A percentile compares a stretch with the other conserved stretches of the same genome.
Evolutionary conservation across 1,284 basidiomycete species (phyloP).

Genomic region (Ganoderma leucocontextum): DNA sequence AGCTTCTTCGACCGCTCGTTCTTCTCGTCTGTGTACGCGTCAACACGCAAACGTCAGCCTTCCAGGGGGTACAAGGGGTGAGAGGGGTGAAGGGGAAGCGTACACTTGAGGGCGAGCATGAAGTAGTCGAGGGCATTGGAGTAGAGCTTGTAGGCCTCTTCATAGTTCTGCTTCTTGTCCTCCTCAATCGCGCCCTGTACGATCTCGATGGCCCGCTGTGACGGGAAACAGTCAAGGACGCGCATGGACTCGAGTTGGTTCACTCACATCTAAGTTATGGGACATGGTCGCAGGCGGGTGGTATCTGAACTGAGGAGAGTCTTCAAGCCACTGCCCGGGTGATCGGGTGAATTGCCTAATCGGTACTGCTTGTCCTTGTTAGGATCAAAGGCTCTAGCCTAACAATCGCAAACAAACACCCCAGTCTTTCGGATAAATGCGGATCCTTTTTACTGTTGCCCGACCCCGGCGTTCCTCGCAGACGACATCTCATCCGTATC

Average conservation of each 20-base stretch:
- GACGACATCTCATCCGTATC: neutral
- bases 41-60: neutral
- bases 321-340: constrained; percentile 20
- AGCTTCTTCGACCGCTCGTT: constrained; percentile 92
- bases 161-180: constrained; percentile 94
- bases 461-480: neutral
- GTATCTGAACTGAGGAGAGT: constrained; percentile 21
- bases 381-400: constrained; percentile 38
- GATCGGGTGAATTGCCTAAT: constrained; percentile 23
- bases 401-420: constrained; percentile 35
- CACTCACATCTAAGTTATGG: constrained; percentile 47
- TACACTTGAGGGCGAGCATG: constrained; percentile 90
- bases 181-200: constrained; percentile 96
- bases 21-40: constrained; percentile 80
- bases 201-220: constrained; percentile 93
- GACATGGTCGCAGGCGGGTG: constrained; percentile 39
- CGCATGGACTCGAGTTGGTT: no score
- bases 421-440: neutral
- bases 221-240: neutral
- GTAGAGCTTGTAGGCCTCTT: constrained; percentile 93
- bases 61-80: neutral
- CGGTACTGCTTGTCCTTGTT: constrained; percentile 39
- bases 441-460: neutral
- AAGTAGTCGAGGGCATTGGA: constrained; percentile 98
- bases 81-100: constrained; percentile 35